A percentile compares a stretch with the other conserved stretches of the same genome.
Conservation (phyloP, 257 asterid species). For the Penstemon eatonii region DNA sequence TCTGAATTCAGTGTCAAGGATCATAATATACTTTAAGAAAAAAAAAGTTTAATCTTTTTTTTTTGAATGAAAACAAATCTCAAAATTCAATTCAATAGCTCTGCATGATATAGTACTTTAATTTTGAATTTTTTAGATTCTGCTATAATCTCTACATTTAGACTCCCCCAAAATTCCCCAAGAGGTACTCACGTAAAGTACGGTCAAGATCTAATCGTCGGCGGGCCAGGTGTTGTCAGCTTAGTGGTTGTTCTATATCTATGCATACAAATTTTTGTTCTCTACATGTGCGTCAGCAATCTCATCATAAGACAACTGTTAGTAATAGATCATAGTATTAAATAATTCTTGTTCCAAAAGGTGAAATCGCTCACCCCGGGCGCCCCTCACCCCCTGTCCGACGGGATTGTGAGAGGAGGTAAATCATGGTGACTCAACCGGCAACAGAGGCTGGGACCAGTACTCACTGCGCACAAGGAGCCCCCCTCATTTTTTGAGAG, state of each 20-base stretch:
- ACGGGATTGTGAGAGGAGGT: too few species aligned
- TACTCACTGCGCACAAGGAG: too few species aligned
- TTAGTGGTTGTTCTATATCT: neutral
- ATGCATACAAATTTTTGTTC: neutral
- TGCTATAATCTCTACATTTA: conserved; percentile 9
- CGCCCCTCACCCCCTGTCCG: too few species aligned
- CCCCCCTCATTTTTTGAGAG: too few species aligned
- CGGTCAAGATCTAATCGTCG: conserved; percentile 59
- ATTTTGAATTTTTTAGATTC: conserved; percentile 1
- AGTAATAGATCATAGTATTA: conserved; percentile 1
- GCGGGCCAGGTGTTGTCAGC: conserved; percentile 39
- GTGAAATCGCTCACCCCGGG: too few species aligned
- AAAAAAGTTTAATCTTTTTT: too few species aligned
- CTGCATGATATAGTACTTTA: neutral
- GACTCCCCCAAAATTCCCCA: conserved; percentile 18
- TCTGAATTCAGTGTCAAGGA: too few species aligned
- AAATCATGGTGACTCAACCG: too few species aligned
- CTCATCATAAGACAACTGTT: conserved; percentile 22
- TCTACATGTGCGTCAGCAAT: neutral
- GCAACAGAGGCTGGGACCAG: too few species aligned
- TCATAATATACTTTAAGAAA: too few species aligned
- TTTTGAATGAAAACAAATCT: too few species aligned
- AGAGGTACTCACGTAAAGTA: conserved; percentile 53
- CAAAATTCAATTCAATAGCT: conserved; percentile 9
- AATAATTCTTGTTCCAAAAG: conserved; percentile 30